Evolutionary conservation across 2,329 filamentous ascomycete species (phyloP).

Genomic region (Didymella arachidicola): DNA sequence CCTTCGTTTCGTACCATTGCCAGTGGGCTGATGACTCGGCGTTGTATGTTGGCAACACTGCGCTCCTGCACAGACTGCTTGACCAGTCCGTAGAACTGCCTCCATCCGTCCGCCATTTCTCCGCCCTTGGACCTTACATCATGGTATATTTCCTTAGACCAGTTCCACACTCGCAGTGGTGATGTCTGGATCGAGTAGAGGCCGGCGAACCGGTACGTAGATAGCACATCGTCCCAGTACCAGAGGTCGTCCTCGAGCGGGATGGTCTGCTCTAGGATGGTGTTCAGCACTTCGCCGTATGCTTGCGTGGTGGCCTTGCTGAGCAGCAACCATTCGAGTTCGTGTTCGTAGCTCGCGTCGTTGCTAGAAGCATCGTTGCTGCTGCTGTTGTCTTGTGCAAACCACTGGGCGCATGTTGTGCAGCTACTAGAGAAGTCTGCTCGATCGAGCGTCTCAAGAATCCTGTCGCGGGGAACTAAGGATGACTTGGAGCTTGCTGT

Average conservation of each 20-base stretch:
- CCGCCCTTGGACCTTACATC: conserved; percentile 61
- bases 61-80: conserved; percentile 76
- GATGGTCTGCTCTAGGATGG: conserved; percentile 81
- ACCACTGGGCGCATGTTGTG: conserved; percentile 51
- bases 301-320: conserved; percentile 93
- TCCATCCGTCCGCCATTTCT: conserved; percentile 56
- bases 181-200: conserved; percentile 88
- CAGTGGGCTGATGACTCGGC: conserved; percentile 78
- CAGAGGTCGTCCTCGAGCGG: conserved; percentile 85
- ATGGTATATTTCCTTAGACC: conserved; percentile 72
- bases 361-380: conserved; percentile 30
- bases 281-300: conserved; percentile 80
- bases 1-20: conserved; percentile 78
- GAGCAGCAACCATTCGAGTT: conserved; percentile 89
- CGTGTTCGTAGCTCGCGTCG: conserved; percentile 66
- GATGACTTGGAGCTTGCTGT: conserved; percentile 70
- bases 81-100: conserved; percentile 80
- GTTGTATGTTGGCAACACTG: conserved; percentile 74
- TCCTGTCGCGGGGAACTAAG: conserved; percentile 63
- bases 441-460: conserved; percentile 69
- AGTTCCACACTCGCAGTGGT: conserved; percentile 76
- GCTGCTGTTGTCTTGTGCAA: conserved; percentile 38
- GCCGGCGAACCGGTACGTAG: conserved; percentile 78
- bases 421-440: conserved; percentile 61
- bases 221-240: conserved; percentile 93